Evolutionary conservation across 2,329 filamentous ascomycete genomes (phyloP).

Genomic region (Arthrobotrys musiformis): DNA sequence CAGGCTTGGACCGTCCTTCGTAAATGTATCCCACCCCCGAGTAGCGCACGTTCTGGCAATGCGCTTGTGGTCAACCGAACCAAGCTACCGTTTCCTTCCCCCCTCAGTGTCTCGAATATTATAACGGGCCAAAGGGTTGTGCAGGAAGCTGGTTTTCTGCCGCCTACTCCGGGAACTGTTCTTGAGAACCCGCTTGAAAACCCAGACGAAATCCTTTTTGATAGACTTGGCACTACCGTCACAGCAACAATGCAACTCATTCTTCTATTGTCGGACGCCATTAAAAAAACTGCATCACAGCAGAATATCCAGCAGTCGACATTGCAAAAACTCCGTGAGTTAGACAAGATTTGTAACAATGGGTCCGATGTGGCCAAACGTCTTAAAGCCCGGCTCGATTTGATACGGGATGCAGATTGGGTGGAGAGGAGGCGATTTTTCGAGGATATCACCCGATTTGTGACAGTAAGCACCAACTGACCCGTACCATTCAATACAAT

Average conservation of each 20-base stretch:
- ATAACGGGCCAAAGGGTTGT: neutral
- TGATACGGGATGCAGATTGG: slow-evolving; percentile 58
- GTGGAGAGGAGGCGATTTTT: slow-evolving; percentile 58
- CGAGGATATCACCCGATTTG: slow-evolving; percentile 60
- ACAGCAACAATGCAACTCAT: slow-evolving; percentile 57
- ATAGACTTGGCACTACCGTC: slow-evolving; percentile 58
- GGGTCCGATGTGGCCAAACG: slow-evolving; percentile 58
- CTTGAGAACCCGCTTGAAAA: slow-evolving; percentile 54
- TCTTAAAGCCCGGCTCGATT: slow-evolving; percentile 57
- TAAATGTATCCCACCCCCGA: slow-evolving; percentile 55
- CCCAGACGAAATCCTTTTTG: slow-evolving; percentile 58
- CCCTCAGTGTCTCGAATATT: slow-evolving; percentile 15
- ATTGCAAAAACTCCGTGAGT: slow-evolving; percentile 58
- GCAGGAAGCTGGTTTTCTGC: slow-evolving; percentile 38
- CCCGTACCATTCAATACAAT: neutral
- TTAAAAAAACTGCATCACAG: slow-evolving; percentile 57
- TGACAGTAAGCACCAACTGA: slow-evolving; percentile 52
- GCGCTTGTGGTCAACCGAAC: slow-evolving; percentile 5
- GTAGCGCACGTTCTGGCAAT: slow-evolving; percentile 6
- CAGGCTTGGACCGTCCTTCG: slow-evolving; percentile 57
- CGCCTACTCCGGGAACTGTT: slow-evolving; percentile 50
- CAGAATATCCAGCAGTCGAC: slow-evolving; percentile 58
- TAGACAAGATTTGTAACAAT: slow-evolving; percentile 57
- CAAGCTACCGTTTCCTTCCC: slow-evolving; percentile 38
- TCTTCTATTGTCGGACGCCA: slow-evolving; percentile 57